These are phyloP conservation scores for Fragaria vesca DNA, from an alignment of 306 rosid genomes.

Conservation along the genomic window DNA sequence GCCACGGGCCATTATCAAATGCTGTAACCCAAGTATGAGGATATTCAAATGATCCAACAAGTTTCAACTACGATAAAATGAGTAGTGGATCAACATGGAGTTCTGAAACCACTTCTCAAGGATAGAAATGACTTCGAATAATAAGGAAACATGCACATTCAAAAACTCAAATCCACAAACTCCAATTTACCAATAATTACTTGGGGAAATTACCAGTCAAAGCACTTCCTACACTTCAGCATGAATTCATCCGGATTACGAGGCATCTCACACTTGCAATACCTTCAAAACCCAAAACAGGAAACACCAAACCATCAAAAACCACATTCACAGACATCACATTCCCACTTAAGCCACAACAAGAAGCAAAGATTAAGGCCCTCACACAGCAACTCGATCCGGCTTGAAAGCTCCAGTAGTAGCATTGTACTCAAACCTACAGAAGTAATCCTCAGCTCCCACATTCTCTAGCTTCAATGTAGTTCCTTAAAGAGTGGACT, in stretches of 20 bases:
- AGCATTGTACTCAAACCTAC: constrained; percentile 91
- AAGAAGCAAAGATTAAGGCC: too few species aligned
- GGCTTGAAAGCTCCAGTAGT: constrained; percentile 82
- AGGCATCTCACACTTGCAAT: constrained; percentile 96
- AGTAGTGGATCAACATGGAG: too few species aligned
- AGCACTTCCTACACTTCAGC: constrained; percentile 96
- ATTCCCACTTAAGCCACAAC: background rate
- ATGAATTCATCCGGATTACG: constrained; percentile 91
- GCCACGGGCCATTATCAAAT: too few species aligned
- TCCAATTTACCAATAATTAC: constrained; percentile 3
- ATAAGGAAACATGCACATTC: background rate
- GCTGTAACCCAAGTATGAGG: too few species aligned
- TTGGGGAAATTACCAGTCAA: constrained; percentile 66
- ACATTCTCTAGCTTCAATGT: constrained; percentile 85
- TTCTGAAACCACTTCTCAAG: too few species aligned
- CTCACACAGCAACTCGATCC: constrained; percentile 96
- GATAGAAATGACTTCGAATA: too few species aligned
- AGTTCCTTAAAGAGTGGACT: constrained; percentile 28
- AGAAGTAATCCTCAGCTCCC: constrained; percentile 75
- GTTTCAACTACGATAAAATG: too few species aligned
- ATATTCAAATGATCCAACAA: too few species aligned
- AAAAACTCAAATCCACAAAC: constrained; percentile 2
- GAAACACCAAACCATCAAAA: constrained; percentile 13
- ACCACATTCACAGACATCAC: constrained; percentile 13
- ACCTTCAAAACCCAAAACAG: constrained; percentile 48